A percentile compares a stretch with the other conserved stretches of the same genome.
phyloP scores from a whole-genome alignment of 108 stramenopile genomes.

The Fragilaria radians region DNA sequence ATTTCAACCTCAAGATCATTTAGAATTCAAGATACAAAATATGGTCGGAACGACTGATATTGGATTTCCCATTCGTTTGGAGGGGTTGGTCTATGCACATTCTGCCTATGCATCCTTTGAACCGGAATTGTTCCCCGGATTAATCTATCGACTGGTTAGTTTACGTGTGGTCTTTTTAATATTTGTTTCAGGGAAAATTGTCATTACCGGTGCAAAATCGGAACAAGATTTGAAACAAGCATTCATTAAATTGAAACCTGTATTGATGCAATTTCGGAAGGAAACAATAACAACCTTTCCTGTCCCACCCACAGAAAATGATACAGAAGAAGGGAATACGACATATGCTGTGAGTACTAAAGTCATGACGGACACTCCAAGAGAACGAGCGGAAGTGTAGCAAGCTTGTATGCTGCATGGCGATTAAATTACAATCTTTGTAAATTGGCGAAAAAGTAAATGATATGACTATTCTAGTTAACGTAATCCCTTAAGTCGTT shows the following conservation, averaged over 20 bases:
- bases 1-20: conserved; percentile 49
- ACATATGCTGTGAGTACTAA: too few species aligned
- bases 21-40: conserved; percentile 94
- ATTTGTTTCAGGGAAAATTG: conserved; percentile 94
- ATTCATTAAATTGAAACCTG: conserved; percentile 67
- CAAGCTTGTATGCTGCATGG: too few species aligned
- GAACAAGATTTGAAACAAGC: conserved; percentile 65
- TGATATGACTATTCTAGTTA: too few species aligned
- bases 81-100: conserved; percentile 93
- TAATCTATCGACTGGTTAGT: conserved; percentile 90
- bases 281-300: conserved; percentile 26
- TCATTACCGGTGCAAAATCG: conserved; percentile 85
- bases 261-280: conserved; percentile 77
- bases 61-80: conserved; percentile 95
- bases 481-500: too few species aligned
- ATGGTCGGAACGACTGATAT: conserved; percentile 94
- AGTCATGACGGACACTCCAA: too few species aligned
- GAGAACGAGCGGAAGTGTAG: too few species aligned
- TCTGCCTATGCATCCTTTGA: conserved; percentile 89
- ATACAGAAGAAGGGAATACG: too few species aligned
- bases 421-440: too few species aligned
- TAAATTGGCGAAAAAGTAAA: too few species aligned
- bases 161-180: conserved; percentile 92
- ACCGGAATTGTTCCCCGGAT: conserved; percentile 98
- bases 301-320: conserved; percentile 13